Conservation (phyloP, 148 eudicot genomes). For the Arctostaphylos glauca region DNA sequence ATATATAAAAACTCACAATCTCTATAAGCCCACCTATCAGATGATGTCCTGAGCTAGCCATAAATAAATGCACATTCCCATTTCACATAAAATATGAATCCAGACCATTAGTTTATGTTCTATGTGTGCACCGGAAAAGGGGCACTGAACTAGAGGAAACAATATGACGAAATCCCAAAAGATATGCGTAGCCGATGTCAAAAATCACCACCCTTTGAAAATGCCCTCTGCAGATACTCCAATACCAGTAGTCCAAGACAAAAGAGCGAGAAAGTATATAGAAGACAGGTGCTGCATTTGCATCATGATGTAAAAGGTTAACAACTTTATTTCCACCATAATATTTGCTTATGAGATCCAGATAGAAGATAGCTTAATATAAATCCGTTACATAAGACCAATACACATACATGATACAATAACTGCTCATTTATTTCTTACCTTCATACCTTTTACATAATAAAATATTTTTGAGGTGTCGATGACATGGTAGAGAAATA, state of each 20-base stretch:
- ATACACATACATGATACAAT: not conserved
- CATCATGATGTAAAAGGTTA: not conserved
- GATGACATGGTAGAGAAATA: not conserved
- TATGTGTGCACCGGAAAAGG: not conserved
- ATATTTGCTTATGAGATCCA: not conserved
- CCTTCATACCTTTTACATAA: not conserved
- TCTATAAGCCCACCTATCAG: not conserved
- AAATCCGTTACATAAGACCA: not conserved
- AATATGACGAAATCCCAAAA: not conserved
- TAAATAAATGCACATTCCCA: slow-evolving; percentile 7
- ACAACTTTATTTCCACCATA: not conserved
- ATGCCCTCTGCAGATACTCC: too few relatives aligned
- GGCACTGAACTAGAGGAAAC: not conserved
- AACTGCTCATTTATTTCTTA: not conserved
- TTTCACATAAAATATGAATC: not conserved
- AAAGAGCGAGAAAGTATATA: not conserved
- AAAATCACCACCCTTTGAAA: too few relatives aligned
- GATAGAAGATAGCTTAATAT: not conserved
- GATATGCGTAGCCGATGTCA: too few relatives aligned
- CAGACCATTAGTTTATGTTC: not conserved
- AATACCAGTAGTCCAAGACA: too few relatives aligned
- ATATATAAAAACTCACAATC: not conserved
- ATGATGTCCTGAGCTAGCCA: not conserved
- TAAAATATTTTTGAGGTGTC: not conserved
- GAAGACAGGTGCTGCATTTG: not conserved